Percentiles rank a stretch among this genome's conserved stretches.
These are phyloP conservation scores for Colletotrichum musae DNA, from an alignment of 2,329 filamentous ascomycete species.

Conservation along the genomic window DNA sequence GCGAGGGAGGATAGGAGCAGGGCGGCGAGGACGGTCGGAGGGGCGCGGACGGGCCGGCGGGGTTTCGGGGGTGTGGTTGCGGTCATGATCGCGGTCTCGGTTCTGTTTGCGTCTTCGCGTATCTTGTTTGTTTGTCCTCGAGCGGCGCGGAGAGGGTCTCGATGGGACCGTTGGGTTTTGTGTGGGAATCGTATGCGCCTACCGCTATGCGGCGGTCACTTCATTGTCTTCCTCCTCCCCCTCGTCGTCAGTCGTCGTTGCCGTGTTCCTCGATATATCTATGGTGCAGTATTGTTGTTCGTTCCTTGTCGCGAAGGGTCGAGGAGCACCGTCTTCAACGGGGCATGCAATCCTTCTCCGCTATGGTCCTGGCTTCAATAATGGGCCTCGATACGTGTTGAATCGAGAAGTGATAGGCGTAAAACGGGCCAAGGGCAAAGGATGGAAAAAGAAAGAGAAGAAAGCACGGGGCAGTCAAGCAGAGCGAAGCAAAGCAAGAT, in stretches of 20 bases:
- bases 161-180: conserved; percentile 1
- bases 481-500: conserved; percentile 4
- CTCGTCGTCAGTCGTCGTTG: neutral
- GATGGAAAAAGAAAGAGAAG: conserved; percentile 9
- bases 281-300: neutral
- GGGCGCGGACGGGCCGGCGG: neutral
- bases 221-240: conserved; percentile 27
- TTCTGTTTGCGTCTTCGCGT: neutral
- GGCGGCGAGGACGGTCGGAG: conserved; percentile 22
- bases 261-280: neutral
- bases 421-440: neutral
- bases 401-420: conserved; percentile 19
- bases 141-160: neutral
- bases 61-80: neutral
- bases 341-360: conserved; percentile 9
- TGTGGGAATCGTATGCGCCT: conserved; percentile 32
- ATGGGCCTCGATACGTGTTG: conserved; percentile 19
- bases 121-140: conserved; percentile 10
- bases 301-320: neutral
- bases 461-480: conserved; percentile 30
- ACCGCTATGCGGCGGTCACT: conserved; percentile 32
- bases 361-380: conserved; percentile 10
- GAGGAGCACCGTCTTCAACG: conserved; percentile 5
- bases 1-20: conserved; percentile 34
- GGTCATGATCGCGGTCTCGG: conserved; percentile 8